Evolutionary conservation across 192 early-diverging fungal genomes (phyloP).

Genomic region (Entomortierella parvispora): DNA sequence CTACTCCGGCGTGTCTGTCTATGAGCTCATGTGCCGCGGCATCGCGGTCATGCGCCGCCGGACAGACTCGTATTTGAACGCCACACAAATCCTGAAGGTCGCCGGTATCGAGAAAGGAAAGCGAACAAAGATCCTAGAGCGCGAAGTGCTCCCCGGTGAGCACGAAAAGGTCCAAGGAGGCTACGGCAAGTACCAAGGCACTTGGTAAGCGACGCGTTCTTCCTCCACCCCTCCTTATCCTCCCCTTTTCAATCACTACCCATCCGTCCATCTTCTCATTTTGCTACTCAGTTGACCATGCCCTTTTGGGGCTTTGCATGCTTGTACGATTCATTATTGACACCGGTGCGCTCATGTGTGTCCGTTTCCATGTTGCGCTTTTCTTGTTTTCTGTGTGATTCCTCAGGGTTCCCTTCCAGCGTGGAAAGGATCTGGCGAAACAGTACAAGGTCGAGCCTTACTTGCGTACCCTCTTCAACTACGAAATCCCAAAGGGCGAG

Average conservation of each 20-base stretch:
- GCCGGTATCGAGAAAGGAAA: conserved; percentile 90
- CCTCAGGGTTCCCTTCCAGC: conserved; percentile 86
- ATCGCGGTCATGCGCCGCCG: conserved; percentile 85
- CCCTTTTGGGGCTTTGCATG: no score
- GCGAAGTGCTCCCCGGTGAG: conserved; percentile 79
- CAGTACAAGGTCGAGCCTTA: conserved; percentile 81
- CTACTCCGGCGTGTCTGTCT: conserved; percentile 80
- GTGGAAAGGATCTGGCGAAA: conserved; percentile 84
- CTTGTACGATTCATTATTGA: conserved; percentile 1
- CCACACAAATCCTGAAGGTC: conserved; percentile 93
- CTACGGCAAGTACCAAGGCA: conserved; percentile 95
- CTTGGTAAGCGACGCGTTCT: conserved; percentile 73
- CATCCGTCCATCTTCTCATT: no score
- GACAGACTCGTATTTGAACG: conserved; percentile 87
- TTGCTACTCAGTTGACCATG: no score
- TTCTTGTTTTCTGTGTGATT: not conserved
- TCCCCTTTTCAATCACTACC: no score
- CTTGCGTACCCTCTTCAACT: conserved; percentile 85
- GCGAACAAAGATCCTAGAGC: conserved; percentile 90
- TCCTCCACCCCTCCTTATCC: conserved; percentile 50
- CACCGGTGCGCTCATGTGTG: no score
- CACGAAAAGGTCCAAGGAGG: conserved; percentile 98
- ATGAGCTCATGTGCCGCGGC: conserved; percentile 78
- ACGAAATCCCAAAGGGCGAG: conserved; percentile 69
- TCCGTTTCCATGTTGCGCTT: not conserved